A percentile compares a stretch with the other conserved stretches of the same genome.
phyloP scores from a whole-genome alignment of 2,329 filamentous ascomycete species.

The Ceratocystis eucalypticola region DNA sequence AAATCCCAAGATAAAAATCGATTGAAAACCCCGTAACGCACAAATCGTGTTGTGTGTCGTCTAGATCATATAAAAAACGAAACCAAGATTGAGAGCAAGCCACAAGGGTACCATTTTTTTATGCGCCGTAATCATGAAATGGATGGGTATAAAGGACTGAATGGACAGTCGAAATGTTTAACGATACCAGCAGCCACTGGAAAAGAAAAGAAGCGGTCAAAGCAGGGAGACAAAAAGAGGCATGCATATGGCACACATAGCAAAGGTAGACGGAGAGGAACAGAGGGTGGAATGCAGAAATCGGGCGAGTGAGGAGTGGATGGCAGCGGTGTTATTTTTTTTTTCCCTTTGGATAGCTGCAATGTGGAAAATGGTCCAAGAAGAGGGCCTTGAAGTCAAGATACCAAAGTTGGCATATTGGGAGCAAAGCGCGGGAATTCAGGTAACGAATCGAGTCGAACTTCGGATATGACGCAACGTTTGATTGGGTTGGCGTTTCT shows the following conservation, averaged over 20 bases:
- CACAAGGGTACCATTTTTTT: slow-evolving; percentile 2
- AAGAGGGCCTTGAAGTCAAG: not conserved
- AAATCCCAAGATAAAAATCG: slow-evolving; percentile 4
- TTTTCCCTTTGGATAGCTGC: not conserved
- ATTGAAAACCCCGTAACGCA: slow-evolving; percentile 5
- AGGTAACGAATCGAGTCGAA: not conserved
- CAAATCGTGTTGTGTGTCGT: not conserved
- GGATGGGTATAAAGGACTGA: slow-evolving; percentile 8
- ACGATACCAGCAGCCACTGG: not conserved
- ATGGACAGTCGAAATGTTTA: not conserved
- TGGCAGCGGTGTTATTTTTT: not conserved
- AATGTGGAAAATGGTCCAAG: not conserved
- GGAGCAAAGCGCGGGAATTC: not conserved
- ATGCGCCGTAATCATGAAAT: slow-evolving; percentile 6
- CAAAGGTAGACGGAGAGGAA: not conserved
- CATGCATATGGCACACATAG: not conserved
- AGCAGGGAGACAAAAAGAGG: not conserved
- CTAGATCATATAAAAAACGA: slow-evolving; percentile 8
- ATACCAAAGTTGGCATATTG: not conserved
- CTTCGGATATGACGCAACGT: not conserved
- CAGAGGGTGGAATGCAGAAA: not conserved
- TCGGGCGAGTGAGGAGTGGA: not conserved
- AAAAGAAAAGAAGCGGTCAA: slow-evolving; percentile 10
- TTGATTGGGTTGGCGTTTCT: not conserved
- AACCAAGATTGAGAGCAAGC: not conserved